A percentile compares a stretch with the other conserved stretches of the same genome.
Evolutionary conservation across 495 filamentous ascomycete species (phyloP).

Genomic region (Clavariopsis aquatica): DNA sequence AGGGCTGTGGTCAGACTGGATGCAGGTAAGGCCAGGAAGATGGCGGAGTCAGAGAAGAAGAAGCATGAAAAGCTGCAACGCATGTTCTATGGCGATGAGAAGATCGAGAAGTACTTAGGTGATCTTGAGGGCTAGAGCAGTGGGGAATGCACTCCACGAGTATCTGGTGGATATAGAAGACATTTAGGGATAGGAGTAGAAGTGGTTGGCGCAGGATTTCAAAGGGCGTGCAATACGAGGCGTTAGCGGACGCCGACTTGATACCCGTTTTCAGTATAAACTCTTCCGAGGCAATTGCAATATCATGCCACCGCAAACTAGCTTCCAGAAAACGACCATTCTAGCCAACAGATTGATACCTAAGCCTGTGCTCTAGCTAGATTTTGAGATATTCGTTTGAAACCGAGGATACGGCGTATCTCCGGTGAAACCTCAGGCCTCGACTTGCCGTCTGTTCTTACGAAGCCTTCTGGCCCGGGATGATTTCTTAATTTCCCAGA

Average conservation of each 20-base stretch:
- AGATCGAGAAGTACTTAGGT: constrained; percentile 73
- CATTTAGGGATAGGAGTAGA: background rate
- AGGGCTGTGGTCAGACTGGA: constrained; percentile 56
- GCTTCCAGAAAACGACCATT: too few species aligned
- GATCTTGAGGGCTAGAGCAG: constrained; percentile 5
- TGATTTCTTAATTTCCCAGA: too few species aligned
- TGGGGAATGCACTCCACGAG: background rate
- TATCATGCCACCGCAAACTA: too few species aligned
- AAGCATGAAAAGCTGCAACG: constrained; percentile 62
- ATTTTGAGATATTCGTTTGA: too few species aligned
- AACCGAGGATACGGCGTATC: too few species aligned
- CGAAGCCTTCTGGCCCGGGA: too few species aligned
- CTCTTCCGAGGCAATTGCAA: background rate
- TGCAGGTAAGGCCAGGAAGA: constrained; percentile 67
- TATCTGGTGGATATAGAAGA: background rate
- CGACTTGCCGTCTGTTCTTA: too few species aligned
- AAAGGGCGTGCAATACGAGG: background rate
- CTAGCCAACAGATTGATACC: too few species aligned
- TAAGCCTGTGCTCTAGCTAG: too few species aligned
- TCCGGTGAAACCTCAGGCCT: too few species aligned
- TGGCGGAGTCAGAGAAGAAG: constrained; percentile 60
- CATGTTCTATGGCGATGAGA: constrained; percentile 68
- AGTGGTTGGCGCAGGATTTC: background rate
- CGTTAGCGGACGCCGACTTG: background rate
- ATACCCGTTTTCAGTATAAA: background rate